These are phyloP conservation scores for Monilinia polystroma DNA, from an alignment of 2,329 filamentous ascomycete species.

Conservation along the genomic window DNA sequence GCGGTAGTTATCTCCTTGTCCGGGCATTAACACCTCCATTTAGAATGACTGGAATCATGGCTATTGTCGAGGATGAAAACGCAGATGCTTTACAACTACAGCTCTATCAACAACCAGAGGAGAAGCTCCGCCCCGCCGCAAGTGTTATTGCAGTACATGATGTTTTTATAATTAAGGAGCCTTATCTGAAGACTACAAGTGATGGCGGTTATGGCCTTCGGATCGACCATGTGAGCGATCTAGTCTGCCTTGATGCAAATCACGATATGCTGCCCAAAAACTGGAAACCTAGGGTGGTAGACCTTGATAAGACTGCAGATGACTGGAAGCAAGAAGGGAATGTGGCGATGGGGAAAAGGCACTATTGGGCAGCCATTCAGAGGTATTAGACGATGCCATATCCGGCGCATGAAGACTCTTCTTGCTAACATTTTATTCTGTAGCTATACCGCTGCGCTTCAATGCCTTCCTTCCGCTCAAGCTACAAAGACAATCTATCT, in stretches of 20 bases:
- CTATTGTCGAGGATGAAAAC: conserved; percentile 31
- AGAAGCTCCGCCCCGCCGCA: conserved; percentile 39
- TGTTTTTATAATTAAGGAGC: conserved; percentile 52
- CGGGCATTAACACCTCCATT: conserved; percentile 23
- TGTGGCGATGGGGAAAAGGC: conserved; percentile 6
- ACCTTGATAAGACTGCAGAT: conserved; percentile 10
- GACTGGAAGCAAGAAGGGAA: conserved; percentile 25
- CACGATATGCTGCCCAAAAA: conserved; percentile 13
- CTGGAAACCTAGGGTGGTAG: conserved; percentile 15
- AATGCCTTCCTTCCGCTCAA: conserved; percentile 38
- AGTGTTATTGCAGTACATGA: conserved; percentile 41
- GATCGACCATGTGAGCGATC: conserved; percentile 37
- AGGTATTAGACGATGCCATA: conserved; percentile 7
- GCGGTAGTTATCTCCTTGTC: conserved; percentile 41
- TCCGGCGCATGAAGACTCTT: conserved; percentile 28
- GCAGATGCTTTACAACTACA: conserved; percentile 40
- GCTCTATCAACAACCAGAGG: conserved; percentile 46
- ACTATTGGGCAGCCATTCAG: conserved; percentile 22
- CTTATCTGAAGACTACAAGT: conserved; percentile 47
- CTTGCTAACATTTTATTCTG: conserved; percentile 28
- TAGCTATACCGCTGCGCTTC: conserved; percentile 29
- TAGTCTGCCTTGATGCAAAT: conserved; percentile 18
- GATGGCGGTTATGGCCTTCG: conserved; percentile 47
- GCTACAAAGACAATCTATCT: conserved; percentile 35
- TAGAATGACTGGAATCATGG: conserved; percentile 41